These are phyloP conservation scores for Arabidopsis arenosa DNA, from an alignment of 345 rosid species.

Conservation along the genomic window DNA sequence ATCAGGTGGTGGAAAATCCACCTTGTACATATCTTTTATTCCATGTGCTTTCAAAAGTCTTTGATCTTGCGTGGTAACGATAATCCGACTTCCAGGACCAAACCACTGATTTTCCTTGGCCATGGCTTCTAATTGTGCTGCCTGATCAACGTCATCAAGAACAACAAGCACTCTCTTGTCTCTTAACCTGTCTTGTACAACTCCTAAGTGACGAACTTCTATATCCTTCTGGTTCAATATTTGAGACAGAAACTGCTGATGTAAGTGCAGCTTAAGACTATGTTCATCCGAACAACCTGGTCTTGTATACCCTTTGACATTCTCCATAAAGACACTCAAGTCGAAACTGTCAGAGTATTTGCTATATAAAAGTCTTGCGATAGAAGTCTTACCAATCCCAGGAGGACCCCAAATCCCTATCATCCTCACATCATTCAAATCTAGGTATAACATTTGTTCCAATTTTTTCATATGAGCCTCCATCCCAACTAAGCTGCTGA, in stretches of 20 bases:
- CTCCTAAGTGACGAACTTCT: not conserved
- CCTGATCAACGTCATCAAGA: slow-evolving; percentile 8
- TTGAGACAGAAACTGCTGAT: too few relatives aligned
- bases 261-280: too few relatives aligned
- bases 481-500: not conserved
- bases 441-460: not conserved
- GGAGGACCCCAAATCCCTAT: not conserved
- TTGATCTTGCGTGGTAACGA: not conserved
- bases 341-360: too few relatives aligned
- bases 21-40: not conserved
- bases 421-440: not conserved
- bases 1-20: too few relatives aligned
- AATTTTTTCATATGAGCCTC: not conserved
- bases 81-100: slow-evolving; percentile 23
- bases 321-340: too few relatives aligned
- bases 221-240: too few relatives aligned
- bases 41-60: not conserved
- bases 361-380: not conserved
- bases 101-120: not conserved
- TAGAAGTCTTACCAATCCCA: slow-evolving; percentile 14
- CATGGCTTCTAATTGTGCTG: not conserved
- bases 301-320: too few relatives aligned
- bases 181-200: slow-evolving; percentile 3
- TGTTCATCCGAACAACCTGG: too few relatives aligned
- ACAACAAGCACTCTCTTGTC: slow-evolving; percentile 6